A percentile compares a stretch with the other conserved stretches of the same genome.
phyloP scores from a whole-genome alignment of 768 basidiomycete species.

The Kwoniella sp. region DNA sequence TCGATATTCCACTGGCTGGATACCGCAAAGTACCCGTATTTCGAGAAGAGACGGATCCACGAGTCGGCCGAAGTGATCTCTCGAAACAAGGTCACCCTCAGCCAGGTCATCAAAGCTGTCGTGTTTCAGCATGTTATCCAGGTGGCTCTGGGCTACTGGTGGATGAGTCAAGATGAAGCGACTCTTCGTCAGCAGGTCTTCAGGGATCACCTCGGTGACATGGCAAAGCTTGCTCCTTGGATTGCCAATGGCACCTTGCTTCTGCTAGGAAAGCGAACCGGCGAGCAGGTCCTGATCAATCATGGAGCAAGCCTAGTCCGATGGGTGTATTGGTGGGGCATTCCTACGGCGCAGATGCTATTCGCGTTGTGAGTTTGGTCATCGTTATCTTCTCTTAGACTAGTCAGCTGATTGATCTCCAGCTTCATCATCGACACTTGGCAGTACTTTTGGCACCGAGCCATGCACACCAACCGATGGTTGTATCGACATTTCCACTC shows the following conservation, averaged over 20 bases:
- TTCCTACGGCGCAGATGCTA: conserved; percentile 68
- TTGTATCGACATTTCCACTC: conserved; percentile 89
- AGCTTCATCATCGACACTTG: conserved; percentile 95
- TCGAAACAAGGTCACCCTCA: conserved; percentile 68
- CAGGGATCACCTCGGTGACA: conserved; percentile 42
- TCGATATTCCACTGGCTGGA: conserved; percentile 79
- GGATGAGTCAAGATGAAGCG: conserved; percentile 57
- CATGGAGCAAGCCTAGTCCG: conserved; percentile 56
- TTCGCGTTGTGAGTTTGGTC: conserved; percentile 78
- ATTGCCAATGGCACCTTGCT: conserved; percentile 52
- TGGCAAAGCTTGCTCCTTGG: conserved; percentile 43
- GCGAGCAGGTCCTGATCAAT: conserved; percentile 49
- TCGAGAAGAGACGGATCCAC: conserved; percentile 82
- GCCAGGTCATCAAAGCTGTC: conserved; percentile 73
- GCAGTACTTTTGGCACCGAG: conserved; percentile 94
- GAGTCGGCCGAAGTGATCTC: conserved; percentile 72
- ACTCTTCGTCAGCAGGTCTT: conserved; percentile 38
- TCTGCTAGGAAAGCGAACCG: conserved; percentile 54
- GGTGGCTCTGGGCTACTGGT: conserved; percentile 66
- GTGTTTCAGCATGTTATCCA: conserved; percentile 81
- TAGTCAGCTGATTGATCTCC: not conserved
- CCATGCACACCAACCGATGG: conserved; percentile 84
- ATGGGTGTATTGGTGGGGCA: conserved; percentile 87
- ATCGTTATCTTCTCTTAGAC: not conserved
- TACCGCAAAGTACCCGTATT: conserved; percentile 59